phyloP scores from a whole-genome alignment of 2,329 filamentous ascomycete genomes.

The Aspergillus sclerotialis region DNA sequence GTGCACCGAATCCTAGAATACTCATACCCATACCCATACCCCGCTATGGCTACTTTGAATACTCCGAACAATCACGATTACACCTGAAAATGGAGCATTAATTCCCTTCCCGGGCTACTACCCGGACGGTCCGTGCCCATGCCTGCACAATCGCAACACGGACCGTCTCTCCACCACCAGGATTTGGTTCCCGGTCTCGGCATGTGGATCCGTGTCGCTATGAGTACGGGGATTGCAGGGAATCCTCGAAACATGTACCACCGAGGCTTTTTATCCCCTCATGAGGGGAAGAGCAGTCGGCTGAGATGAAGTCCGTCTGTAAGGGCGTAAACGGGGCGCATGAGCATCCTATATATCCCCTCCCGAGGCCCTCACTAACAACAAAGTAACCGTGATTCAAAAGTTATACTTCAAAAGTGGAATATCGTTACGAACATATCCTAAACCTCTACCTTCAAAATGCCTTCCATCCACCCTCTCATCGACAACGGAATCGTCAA shows the following conservation, averaged over 20 bases:
- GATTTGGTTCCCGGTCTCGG: neutral
- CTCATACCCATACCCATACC: no score
- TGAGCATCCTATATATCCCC: neutral
- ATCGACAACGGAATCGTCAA: constrained; percentile 57
- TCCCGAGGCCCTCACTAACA: neutral
- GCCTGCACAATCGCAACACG: no score
- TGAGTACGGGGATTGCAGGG: no score
- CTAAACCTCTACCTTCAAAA: constrained; percentile 1
- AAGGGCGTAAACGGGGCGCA: no score
- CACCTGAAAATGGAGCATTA: no score
- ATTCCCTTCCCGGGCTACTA: no score
- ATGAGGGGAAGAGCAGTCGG: neutral
- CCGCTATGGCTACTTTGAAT: no score
- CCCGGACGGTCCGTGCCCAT: no score
- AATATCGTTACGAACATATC: neutral
- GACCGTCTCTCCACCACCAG: no score
- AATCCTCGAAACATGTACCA: neutral
- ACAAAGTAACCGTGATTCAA: neutral
- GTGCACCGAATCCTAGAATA: no score
- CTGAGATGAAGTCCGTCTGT: neutral
- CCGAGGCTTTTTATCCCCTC: constrained; percentile 1
- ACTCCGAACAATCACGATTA: no score
- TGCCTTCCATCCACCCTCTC: constrained; percentile 51
- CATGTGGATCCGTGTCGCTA: neutral
- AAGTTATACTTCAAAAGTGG: neutral